Conservation (phyloP, 306 rosid genomes). For the Malus sieversii region DNA sequence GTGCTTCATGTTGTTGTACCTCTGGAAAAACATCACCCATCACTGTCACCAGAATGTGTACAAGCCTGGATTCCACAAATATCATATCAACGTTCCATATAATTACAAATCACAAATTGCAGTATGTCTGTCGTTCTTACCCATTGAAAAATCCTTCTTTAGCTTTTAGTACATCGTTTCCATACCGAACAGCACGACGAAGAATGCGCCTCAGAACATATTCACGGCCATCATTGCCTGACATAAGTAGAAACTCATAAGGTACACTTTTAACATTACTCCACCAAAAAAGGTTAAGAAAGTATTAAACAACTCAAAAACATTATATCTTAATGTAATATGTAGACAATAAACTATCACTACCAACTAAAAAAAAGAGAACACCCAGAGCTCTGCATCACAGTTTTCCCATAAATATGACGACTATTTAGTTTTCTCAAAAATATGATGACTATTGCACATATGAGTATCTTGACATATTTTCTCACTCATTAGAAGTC, state of each 20-base stretch:
- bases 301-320: neutral
- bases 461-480: neutral
- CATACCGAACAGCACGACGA: constrained; percentile 98
- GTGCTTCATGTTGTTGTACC: constrained; percentile 57
- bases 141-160: constrained; percentile 86
- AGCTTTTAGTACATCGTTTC: constrained; percentile 87
- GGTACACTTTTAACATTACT: neutral
- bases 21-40: constrained; percentile 87
- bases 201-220: constrained; percentile 96
- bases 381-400: neutral
- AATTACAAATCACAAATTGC: neutral
- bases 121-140: constrained; percentile 25
- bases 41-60: constrained; percentile 46
- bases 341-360: neutral
- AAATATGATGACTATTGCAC: neutral
- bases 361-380: neutral
- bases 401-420: neutral
- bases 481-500: neutral
- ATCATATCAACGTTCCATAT: neutral
- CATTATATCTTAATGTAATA: neutral
- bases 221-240: constrained; percentile 97
- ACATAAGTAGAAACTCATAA: constrained; percentile 14
- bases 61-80: constrained; percentile 54
- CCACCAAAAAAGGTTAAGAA: neutral
- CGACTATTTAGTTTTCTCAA: no score